phyloP scores from a whole-genome alignment of 2,329 filamentous ascomycete species.

The Botrytis pseudocinerea region DNA sequence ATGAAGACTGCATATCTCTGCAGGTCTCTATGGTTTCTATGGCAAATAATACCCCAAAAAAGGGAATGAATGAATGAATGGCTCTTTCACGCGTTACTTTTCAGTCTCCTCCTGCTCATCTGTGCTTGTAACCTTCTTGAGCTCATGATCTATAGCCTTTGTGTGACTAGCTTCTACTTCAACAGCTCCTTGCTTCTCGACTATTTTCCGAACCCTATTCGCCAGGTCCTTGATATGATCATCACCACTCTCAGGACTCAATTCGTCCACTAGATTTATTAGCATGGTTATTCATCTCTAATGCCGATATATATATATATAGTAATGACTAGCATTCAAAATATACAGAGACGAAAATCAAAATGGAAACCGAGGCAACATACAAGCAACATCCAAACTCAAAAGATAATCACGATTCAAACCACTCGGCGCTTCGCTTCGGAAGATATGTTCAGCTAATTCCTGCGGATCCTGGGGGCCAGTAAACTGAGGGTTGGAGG shows the following conservation, averaged over 20 bases:
- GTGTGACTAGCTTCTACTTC: constrained; percentile 28
- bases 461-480: constrained; percentile 76
- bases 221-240: constrained; percentile 83
- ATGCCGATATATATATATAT: neutral
- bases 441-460: constrained; percentile 78
- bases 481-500: constrained; percentile 88
- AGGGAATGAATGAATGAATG: constrained; percentile 31
- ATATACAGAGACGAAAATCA: neutral
- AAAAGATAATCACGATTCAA: constrained; percentile 89
- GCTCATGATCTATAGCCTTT: constrained; percentile 39
- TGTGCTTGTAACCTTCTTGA: constrained; percentile 50
- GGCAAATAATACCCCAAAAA: constrained; percentile 33
- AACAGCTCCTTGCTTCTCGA: constrained; percentile 40
- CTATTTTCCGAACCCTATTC: constrained; percentile 65
- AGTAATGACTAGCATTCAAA: neutral
- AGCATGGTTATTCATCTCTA: neutral
- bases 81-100: constrained; percentile 40
- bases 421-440: constrained; percentile 79
- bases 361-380: neutral
- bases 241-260: constrained; percentile 78
- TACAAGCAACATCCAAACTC: constrained; percentile 67
- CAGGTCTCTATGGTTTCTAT: constrained; percentile 37
- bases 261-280: constrained; percentile 52
- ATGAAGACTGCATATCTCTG: constrained; percentile 34
- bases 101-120: constrained; percentile 63